These are phyloP conservation scores for Pichia rugopelliculosa DNA, from an alignment of 805 yeast species.

Conservation along the genomic window DNA sequence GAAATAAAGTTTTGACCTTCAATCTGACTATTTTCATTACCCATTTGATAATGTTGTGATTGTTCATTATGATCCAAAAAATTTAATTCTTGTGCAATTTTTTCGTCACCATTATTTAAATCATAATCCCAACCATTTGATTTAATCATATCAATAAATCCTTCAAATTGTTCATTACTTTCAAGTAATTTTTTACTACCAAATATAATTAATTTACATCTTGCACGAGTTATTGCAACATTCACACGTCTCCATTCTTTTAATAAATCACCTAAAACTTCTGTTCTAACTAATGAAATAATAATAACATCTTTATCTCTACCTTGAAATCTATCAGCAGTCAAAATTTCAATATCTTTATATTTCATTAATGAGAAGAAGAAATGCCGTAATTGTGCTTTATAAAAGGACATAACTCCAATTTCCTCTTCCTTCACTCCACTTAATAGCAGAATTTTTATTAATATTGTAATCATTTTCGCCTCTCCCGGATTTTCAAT, in stretches of 20 bases:
- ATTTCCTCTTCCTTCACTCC: slow-evolving; percentile 57
- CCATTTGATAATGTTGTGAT: neutral
- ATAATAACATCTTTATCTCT: slow-evolving; percentile 89
- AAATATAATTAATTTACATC: slow-evolving; percentile 69
- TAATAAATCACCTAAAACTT: slow-evolving; percentile 70
- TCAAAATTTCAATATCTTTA: slow-evolving; percentile 61
- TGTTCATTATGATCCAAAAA: slow-evolving; percentile 1
- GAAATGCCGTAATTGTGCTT: slow-evolving; percentile 65
- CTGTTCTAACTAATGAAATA: slow-evolving; percentile 83
- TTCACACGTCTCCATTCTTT: slow-evolving; percentile 89
- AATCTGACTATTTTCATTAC: neutral
- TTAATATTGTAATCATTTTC: slow-evolving; percentile 51
- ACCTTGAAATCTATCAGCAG: slow-evolving; percentile 96
- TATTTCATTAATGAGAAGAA: slow-evolving; percentile 21
- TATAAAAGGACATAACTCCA: slow-evolving; percentile 85
- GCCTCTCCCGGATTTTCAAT: slow-evolving; percentile 72
- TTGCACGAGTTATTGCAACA: slow-evolving; percentile 91
- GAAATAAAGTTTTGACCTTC: neutral
- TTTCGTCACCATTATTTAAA: slow-evolving; percentile 39
- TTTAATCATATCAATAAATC: slow-evolving; percentile 53
- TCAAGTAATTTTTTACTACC: slow-evolving; percentile 68
- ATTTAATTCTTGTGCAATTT: slow-evolving; percentile 9
- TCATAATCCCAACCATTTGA: slow-evolving; percentile 57
- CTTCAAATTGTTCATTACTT: slow-evolving; percentile 43
- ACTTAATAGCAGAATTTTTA: slow-evolving; percentile 45